These are phyloP conservation scores for Thermomucor indicae-seudaticae DNA, from an alignment of 371 early-diverging fungal species.

Conservation along the genomic window DNA sequence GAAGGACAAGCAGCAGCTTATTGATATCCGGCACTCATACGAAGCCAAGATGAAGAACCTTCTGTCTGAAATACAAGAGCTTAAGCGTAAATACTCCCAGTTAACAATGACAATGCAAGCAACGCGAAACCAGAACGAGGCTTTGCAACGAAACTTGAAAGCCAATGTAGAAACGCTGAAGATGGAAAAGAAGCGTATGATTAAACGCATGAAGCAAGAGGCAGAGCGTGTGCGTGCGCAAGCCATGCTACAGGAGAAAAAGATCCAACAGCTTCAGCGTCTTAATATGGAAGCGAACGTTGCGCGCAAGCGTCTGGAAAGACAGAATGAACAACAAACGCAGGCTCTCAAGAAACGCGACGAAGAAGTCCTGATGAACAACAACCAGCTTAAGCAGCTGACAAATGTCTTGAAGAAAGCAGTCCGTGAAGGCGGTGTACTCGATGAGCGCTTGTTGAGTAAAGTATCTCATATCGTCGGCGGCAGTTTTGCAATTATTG, in stretches of 20 bases:
- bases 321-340: slow-evolving; percentile 58
- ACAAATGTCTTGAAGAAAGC: slow-evolving; percentile 39
- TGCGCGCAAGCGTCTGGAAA: slow-evolving; percentile 63
- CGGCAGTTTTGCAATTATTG: slow-evolving; percentile 26
- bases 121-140: slow-evolving; percentile 52
- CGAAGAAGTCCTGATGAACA: slow-evolving; percentile 48
- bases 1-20: slow-evolving; percentile 24
- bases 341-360: slow-evolving; percentile 40
- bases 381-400: slow-evolving; percentile 48
- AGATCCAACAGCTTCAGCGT: slow-evolving; percentile 72
- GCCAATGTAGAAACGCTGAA: slow-evolving; percentile 61
- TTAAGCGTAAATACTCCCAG: slow-evolving; percentile 56
- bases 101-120: slow-evolving; percentile 53
- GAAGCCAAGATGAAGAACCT: slow-evolving; percentile 70
- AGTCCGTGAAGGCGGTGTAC: slow-evolving; percentile 30
- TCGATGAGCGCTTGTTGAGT: slow-evolving; percentile 25
- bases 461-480: slow-evolving; percentile 27
- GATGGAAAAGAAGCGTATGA: slow-evolving; percentile 73
- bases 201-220: slow-evolving; percentile 76
- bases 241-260: slow-evolving; percentile 61
- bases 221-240: slow-evolving; percentile 64
- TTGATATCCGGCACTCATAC: slow-evolving; percentile 43
- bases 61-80: slow-evolving; percentile 61
- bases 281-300: slow-evolving; percentile 69
- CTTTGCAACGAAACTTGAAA: slow-evolving; percentile 44